phyloP scores from a whole-genome alignment of 805 yeast species.

The Wickerhamomyces bovis region DNA sequence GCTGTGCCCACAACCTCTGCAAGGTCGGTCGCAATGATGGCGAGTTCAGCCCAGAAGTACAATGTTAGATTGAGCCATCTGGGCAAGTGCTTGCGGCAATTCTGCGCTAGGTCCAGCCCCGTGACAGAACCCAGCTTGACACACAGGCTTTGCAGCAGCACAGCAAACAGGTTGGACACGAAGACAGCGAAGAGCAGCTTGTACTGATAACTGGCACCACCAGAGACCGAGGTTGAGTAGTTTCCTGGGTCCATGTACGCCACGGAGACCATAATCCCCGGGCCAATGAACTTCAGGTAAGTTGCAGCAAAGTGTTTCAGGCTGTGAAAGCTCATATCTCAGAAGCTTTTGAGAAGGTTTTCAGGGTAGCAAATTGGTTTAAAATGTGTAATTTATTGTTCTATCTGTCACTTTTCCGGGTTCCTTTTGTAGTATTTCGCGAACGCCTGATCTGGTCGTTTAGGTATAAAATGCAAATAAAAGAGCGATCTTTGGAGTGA shows the following conservation, averaged over 20 bases:
- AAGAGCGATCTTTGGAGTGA: too few species aligned
- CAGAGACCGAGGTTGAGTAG: conserved; percentile 75
- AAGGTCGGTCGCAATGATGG: conserved; percentile 86
- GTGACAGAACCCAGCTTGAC: conserved; percentile 75
- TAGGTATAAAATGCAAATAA: too few species aligned
- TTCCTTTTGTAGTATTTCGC: too few species aligned
- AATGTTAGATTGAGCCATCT: conserved; percentile 50
- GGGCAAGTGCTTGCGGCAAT: conserved; percentile 64
- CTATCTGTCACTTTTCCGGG: too few species aligned
- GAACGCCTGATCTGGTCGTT: too few species aligned
- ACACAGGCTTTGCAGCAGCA: conserved; percentile 63
- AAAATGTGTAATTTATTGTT: too few species aligned
- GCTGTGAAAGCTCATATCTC: not conserved
- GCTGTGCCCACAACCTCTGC: conserved; percentile 96
- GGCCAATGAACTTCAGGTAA: conserved; percentile 61
- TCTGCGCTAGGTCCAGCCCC: conserved; percentile 73
- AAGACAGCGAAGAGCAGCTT: conserved; percentile 60
- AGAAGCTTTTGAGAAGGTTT: not conserved
- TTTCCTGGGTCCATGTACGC: conserved; percentile 86
- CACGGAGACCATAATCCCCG: conserved; percentile 74
- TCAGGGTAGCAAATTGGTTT: not conserved
- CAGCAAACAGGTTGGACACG: conserved; percentile 66
- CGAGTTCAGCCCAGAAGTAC: conserved; percentile 73
- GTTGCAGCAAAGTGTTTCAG: conserved; percentile 25
- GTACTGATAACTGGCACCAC: conserved; percentile 70